Base-by-base conservation (phyloP, 169 alveolate species). In the Eimeria necatrix region DNA sequence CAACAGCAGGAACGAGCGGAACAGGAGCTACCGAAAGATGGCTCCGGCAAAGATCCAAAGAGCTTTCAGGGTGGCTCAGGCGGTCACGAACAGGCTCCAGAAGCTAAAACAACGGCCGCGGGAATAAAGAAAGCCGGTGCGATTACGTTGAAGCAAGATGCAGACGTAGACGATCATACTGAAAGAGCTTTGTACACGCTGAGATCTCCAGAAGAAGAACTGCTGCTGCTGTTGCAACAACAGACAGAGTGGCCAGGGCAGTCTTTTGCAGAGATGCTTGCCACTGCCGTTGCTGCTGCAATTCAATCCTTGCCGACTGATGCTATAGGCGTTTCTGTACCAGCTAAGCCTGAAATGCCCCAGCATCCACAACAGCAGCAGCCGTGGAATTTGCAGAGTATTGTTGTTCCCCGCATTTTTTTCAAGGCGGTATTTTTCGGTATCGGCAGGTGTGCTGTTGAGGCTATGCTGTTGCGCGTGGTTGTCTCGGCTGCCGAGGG, bases 241-340 rank as follows among this genome's bases (percentile, higher is more conserved):
- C 87, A 76, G 26, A 76, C 87, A 16, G 87, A 76, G 87, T 46
- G 52, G 87, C 87, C 87, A 6, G 61, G 24, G 87, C 87, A 76
- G 61, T 41, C 87, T 4, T 60, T 76, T 0, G 14, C 87, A 26
- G 59, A 0, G 16, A 76, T 76, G 87, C 64, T 76, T 76, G 87
- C 87, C 9, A 32, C 87, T 46, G 61, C 64, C 61, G 61, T 76
- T 76, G 87, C 61, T 76, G 87, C 87, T 12, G 87, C 87, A 32
- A 60, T 60, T 32, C 22, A 56, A 4, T 56, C 61, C 26, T 14
- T 48, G 49, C 87, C 87, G 64, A 22, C 32, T 0, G 87, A 8
- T 76, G 49, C 56, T 18, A 56, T 76, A 8, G 32, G 18, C 0
- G 59, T 20, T 20, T 24, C 46, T 18, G 48, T 76, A 18, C 4